Percentiles rank a stretch among this genome's conserved stretches.
These are phyloP conservation scores for Pichia gijzeniarum DNA, from an alignment of 805 yeast genomes.

Conservation along the genomic window DNA sequence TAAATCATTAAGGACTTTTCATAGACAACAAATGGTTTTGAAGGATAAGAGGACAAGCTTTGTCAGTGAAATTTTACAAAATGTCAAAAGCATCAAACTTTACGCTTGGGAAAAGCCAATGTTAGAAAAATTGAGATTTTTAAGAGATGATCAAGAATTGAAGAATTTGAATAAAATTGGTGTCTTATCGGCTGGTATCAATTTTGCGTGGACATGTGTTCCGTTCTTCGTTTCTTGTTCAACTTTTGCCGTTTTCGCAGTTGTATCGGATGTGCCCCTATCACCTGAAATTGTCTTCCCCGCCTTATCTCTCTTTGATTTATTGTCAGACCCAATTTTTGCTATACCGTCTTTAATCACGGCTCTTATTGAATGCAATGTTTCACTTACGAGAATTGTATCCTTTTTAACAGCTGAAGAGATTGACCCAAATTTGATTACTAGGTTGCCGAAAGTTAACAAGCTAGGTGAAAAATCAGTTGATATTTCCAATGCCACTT, in stretches of 20 bases:
- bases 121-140: constrained; percentile 42
- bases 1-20: constrained; percentile 37
- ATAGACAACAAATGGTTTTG: constrained; percentile 51
- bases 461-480: constrained; percentile 33
- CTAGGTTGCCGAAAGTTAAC: constrained; percentile 17
- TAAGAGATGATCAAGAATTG: constrained; percentile 56
- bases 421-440: constrained; percentile 33
- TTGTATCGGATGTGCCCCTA: constrained; percentile 40
- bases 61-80: constrained; percentile 52
- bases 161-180: constrained; percentile 45
- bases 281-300: constrained; percentile 69
- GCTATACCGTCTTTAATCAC: constrained; percentile 54
- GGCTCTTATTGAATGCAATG: constrained; percentile 50
- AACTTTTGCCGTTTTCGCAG: constrained; percentile 50
- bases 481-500: constrained; percentile 42
- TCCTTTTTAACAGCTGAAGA: constrained; percentile 41
- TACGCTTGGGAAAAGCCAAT: constrained; percentile 69
- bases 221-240: constrained; percentile 61
- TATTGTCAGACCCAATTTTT: constrained; percentile 52
- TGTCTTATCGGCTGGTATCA: constrained; percentile 37
- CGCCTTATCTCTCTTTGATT: constrained; percentile 52
- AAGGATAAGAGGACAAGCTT: constrained; percentile 55
- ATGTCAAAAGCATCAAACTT: constrained; percentile 58
- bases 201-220: constrained; percentile 56
- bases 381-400: constrained; percentile 49